phyloP scores from a whole-genome alignment of 768 basidiomycete species.

The Termitomyces sp. region DNA sequence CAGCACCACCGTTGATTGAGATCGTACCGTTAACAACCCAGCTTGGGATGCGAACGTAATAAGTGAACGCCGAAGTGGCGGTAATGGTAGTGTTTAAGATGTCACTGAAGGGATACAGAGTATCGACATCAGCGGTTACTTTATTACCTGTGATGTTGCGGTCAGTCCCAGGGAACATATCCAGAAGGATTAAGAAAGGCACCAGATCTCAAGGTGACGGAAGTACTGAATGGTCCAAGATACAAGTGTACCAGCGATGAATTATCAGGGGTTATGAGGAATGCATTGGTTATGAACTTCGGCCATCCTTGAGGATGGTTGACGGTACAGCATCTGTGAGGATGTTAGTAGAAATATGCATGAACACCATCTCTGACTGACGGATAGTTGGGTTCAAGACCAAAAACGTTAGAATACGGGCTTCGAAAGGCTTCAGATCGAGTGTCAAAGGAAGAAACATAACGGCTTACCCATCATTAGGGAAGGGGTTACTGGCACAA shows the following conservation, averaged over 20 bases:
- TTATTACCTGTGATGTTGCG: conserved; percentile 26
- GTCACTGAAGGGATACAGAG: conserved; percentile 47
- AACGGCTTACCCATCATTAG: conserved; percentile 43
- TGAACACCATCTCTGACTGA: conserved; percentile 16
- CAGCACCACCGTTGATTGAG: conserved; percentile 33
- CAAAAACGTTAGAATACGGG: conserved; percentile 44
- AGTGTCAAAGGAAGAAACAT: conserved; percentile 11
- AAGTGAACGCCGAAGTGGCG: conserved; percentile 37
- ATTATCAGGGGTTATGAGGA: conserved; percentile 39
- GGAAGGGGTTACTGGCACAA: conserved; percentile 44
- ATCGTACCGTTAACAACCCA: conserved; percentile 45
- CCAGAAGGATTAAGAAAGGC: not conserved
- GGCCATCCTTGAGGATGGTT: conserved; percentile 52
- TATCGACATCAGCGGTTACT: conserved; percentile 39
- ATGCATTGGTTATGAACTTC: conserved; percentile 48
- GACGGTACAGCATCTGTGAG: conserved; percentile 41
- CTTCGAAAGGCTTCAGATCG: conserved; percentile 16
- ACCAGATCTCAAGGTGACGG: conserved; percentile 37
- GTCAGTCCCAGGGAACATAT: not conserved
- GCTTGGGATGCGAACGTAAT: conserved; percentile 43
- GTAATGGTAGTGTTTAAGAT: conserved; percentile 38
- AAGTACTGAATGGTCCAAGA: conserved; percentile 41
- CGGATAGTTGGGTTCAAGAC: conserved; percentile 46
- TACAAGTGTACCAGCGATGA: conserved; percentile 41
- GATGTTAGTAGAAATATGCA: not conserved